Percentiles rank a stretch among this genome's conserved stretches.
Conservation (phyloP, 2,329 filamentous ascomycete species). For the Epichloe glyceriae region DNA sequence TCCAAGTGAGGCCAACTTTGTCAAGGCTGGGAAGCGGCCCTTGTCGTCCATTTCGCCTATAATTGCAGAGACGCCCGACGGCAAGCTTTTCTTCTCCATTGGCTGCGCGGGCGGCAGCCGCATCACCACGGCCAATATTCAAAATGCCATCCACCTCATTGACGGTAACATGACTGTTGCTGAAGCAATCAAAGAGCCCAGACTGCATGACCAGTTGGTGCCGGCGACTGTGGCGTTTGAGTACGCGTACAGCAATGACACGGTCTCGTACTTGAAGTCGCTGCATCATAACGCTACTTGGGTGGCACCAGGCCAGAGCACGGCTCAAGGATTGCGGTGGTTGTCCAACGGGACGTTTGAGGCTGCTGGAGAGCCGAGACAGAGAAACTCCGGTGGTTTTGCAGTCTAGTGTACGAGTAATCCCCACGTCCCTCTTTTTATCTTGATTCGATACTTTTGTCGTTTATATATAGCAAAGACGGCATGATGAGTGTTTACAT, state of each 20-base stretch:
- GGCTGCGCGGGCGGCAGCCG: constrained; percentile 73
- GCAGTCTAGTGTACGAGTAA: constrained; percentile 22
- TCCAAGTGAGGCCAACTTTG: constrained; percentile 61
- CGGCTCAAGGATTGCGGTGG: constrained; percentile 59
- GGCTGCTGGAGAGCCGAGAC: constrained; percentile 71
- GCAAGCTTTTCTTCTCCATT: constrained; percentile 55
- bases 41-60: constrained; percentile 65
- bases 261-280: constrained; percentile 50
- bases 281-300: constrained; percentile 66
- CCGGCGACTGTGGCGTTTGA: constrained; percentile 61
- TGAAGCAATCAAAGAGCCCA: constrained; percentile 52
- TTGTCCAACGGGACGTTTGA: constrained; percentile 57
- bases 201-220: constrained; percentile 72
- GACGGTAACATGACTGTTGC: constrained; percentile 49
- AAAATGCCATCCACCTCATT: constrained; percentile 61
- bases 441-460: neutral
- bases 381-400: constrained; percentile 58
- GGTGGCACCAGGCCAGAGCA: constrained; percentile 51
- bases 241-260: constrained; percentile 55
- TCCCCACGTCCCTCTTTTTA: neutral
- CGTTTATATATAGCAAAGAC: no score
- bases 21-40: constrained; percentile 64
- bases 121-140: constrained; percentile 75
- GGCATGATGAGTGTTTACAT: no score
- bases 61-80: constrained; percentile 61